Evolutionary conservation across 768 basidiomycete genomes (phyloP), one percentile per base, ranked within the genome.

Genomic region (Kwoniella europaea): DNA sequence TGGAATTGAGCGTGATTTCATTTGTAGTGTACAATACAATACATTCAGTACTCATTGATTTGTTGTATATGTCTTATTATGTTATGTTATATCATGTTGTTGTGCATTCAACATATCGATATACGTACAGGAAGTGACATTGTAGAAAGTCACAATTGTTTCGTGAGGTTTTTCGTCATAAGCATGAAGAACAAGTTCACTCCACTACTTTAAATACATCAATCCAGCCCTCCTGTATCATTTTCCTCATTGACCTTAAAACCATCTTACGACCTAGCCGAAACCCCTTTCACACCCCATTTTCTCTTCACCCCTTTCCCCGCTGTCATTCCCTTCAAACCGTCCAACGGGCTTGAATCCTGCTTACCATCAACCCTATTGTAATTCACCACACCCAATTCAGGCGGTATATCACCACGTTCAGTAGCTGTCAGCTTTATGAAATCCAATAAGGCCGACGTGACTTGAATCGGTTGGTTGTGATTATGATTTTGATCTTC

Each of bases 331-430:
- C 57, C 63, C n/a, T 41, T 52, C 46, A 27, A 42, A 50, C 6
- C 44, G n/a, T 43, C 42, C 29, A 16, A 10, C n/a, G 56, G 50
- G 35, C 12, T 3, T 24, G 54, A 27, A 27, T 62, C 60, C 54
- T 54, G 3, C 52, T 46, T 46, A 60, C 46, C 18, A 41, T 56
- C 16, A 9, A 42, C n/a, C 35, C 71, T 60, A 56, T 56, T 53
- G 68, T 79, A 81, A 74, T 81, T 61, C 12, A 81, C 79, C 20
- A 81, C 68, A 12, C 79, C 79, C 56, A 81, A 55, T 60, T 81
- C 79, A 12, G 79, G 77, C 16, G 76, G 76, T 35, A 81, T 75
- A 73, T 76, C 74, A 20, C 69, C 76, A 2, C 78, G 50, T 65
- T 76, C 74, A 7, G 72, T 71, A 16, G 74, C 73, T 24, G 75